Conservation (phyloP, 768 basidiomycete species). For the Leccinum longicurvipes region DNA sequence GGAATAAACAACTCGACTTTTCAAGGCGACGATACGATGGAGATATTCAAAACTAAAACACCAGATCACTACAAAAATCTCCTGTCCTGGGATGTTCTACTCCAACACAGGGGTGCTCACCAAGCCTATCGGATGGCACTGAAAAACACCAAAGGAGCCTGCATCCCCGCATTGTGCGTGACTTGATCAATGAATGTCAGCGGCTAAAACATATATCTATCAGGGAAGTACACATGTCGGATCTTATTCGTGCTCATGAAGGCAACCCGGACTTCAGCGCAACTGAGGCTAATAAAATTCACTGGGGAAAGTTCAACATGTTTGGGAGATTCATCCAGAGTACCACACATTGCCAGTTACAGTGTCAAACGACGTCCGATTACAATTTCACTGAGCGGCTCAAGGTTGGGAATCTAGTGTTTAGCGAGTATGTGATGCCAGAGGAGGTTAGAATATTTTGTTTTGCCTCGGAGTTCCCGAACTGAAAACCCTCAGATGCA, state of each 20-base stretch:
- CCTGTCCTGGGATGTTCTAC: constrained; percentile 78
- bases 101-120: constrained; percentile 79
- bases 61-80: constrained; percentile 75
- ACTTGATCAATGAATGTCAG: constrained; percentile 4
- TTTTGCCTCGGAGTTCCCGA: not conserved
- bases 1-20: constrained; percentile 85
- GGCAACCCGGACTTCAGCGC: constrained; percentile 73
- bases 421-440: constrained; percentile 61
- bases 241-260: constrained; percentile 84
- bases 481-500: constrained; percentile 49
- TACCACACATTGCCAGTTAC: constrained; percentile 74
- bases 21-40: constrained; percentile 73
- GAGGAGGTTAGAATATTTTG: constrained; percentile 49
- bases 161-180: constrained; percentile 80
- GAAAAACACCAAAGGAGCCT: constrained; percentile 77
- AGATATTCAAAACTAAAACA: constrained; percentile 61
- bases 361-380: constrained; percentile 57
- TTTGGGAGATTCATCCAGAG: constrained; percentile 82
- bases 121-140: constrained; percentile 89
- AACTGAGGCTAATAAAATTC: constrained; percentile 67
- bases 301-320: constrained; percentile 96
- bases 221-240: constrained; percentile 90
- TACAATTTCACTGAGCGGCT: constrained; percentile 61
- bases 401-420: constrained; percentile 53
- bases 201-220: constrained; percentile 11